Conservation (phyloP, 148 eudicot genomes). For the Suaeda aralocaspica region DNA sequence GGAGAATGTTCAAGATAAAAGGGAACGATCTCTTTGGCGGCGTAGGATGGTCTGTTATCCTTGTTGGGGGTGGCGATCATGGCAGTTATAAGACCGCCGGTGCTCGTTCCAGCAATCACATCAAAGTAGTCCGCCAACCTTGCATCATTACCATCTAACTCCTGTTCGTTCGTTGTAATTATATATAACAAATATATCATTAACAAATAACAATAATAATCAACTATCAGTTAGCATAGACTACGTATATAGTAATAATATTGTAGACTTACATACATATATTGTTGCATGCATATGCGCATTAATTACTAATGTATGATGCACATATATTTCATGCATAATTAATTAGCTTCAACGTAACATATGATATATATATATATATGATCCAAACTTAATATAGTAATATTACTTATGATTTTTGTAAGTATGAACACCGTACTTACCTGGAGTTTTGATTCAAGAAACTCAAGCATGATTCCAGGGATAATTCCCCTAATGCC, state of each 20-base stretch:
- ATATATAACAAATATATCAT: no score
- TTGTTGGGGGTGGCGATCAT: conserved; percentile 50
- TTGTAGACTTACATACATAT: no score
- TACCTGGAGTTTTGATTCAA: conserved; percentile 61
- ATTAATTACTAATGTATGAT: neutral
- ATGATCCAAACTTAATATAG: no score
- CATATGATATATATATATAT: no score
- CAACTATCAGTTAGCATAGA: no score
- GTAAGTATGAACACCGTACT: neutral
- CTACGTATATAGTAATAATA: no score
- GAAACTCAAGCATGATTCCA: conserved; percentile 36
- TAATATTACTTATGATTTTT: neutral
- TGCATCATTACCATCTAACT: conserved; percentile 44
- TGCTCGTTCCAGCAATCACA: conserved; percentile 60
- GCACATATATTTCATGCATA: no score
- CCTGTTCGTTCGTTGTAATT: no score
- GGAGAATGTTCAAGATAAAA: conserved; percentile 49
- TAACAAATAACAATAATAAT: no score
- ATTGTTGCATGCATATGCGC: neutral
- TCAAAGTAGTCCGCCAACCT: conserved; percentile 58
- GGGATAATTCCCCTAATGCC: conserved; percentile 64
- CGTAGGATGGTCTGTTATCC: conserved; percentile 34
- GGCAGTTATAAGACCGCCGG: conserved; percentile 51
- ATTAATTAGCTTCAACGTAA: no score
- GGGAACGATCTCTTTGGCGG: conserved; percentile 49